A percentile compares a stretch with the other conserved stretches of the same genome.
phyloP scores from a whole-genome alignment of 2,329 filamentous ascomycete species.

The Fusarium sp. region DNA sequence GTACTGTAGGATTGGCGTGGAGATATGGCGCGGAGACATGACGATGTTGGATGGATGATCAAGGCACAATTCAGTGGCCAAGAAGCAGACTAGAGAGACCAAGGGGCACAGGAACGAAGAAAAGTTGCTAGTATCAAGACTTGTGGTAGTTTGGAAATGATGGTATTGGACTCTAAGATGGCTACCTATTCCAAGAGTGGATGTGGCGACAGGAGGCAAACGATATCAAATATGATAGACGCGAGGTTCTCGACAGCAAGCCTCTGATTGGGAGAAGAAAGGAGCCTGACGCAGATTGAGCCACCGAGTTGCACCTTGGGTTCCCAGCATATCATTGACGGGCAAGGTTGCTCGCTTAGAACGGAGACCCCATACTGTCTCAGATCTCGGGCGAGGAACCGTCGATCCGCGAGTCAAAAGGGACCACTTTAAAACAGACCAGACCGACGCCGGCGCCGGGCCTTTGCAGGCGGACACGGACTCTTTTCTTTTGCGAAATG shows the following conservation, averaged over 20 bases:
- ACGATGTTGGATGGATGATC: not conserved
- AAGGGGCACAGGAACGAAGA: not conserved
- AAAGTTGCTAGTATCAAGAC: not conserved
- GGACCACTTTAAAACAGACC: not conserved
- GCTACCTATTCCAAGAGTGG: conserved; percentile 16
- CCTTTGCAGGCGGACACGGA: not conserved
- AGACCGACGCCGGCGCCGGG: not conserved
- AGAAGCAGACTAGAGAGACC: not conserved
- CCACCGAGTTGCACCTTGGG: conserved; percentile 2
- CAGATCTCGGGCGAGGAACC: conserved; percentile 32
- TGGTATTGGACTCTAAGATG: not conserved
- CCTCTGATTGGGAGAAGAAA: not conserved
- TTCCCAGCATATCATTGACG: conserved; percentile 19
- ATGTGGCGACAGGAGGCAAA: conserved; percentile 2
- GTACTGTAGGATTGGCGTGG: not conserved
- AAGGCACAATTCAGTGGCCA: not conserved
- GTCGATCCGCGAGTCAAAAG: conserved; percentile 30
- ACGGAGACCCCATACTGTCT: conserved; percentile 30
- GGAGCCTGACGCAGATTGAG: not conserved
- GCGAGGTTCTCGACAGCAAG: not conserved
- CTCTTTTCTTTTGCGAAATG: conserved; percentile 26
- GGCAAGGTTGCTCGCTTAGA: conserved; percentile 9
- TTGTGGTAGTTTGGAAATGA: not conserved
- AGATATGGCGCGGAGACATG: not conserved
- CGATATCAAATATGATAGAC: conserved; percentile 27